These are phyloP conservation scores for Arbutus unedo DNA, from an alignment of 148 eudicot genomes.

Conservation along the genomic window DNA sequence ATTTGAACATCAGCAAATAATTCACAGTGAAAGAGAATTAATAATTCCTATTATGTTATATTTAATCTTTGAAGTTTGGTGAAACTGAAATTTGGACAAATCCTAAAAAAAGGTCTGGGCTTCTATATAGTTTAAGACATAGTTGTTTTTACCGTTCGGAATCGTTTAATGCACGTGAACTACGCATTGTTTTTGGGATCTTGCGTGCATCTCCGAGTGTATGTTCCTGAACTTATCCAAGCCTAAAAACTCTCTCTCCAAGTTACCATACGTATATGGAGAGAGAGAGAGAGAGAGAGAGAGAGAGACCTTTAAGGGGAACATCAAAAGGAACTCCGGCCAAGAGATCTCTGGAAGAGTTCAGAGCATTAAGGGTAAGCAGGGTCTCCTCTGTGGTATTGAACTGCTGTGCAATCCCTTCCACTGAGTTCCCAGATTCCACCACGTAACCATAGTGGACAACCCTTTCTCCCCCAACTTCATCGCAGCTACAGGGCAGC, in stretches of 20 bases:
- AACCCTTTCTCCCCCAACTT: conserved; percentile 51
- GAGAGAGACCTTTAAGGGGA: conserved; percentile 61
- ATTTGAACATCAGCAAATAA: neutral
- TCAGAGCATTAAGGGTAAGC: conserved; percentile 50
- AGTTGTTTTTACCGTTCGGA: too few relatives aligned
- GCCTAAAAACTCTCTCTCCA: too few relatives aligned
- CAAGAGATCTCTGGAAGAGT: conserved; percentile 35
- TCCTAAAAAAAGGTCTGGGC: too few relatives aligned
- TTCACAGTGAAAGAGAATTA: neutral
- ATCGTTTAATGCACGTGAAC: too few relatives aligned
- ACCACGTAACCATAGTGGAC: conserved; percentile 76
- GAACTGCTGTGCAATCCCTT: conserved; percentile 50
- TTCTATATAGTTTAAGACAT: neutral
- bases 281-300: neutral
- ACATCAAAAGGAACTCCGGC: conserved; percentile 75
- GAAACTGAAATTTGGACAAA: too few relatives aligned
- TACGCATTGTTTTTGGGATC: too few relatives aligned
- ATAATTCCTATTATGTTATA: neutral
- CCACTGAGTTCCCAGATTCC: conserved; percentile 36
- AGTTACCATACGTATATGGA: neutral
- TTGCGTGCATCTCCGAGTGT: too few relatives aligned
- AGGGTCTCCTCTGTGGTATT: conserved; percentile 35
- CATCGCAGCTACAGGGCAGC: conserved; percentile 91
- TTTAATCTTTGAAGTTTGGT: too few relatives aligned
- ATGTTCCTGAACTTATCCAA: too few relatives aligned